Evolutionary conservation across 768 basidiomycete genomes (phyloP).

Genomic region (Fomitopsis serialis): DNA sequence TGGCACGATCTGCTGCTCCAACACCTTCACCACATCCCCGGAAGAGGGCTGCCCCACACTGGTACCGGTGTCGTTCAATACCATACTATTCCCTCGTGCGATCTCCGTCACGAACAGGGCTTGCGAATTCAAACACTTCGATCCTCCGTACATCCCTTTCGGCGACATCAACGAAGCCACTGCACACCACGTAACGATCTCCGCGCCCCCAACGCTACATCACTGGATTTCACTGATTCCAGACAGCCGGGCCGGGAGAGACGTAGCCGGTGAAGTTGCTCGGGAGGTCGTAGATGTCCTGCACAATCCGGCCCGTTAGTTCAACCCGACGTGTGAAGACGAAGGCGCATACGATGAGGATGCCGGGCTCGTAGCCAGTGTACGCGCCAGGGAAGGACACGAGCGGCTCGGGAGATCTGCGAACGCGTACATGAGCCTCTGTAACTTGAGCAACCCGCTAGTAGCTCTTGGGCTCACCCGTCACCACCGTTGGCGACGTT

Average conservation of each 20-base stretch:
- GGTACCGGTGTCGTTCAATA: too few species aligned
- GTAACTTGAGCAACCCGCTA: slow-evolving; percentile 23
- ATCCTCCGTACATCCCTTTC: too few species aligned
- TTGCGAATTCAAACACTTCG: too few species aligned
- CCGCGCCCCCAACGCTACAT: too few species aligned
- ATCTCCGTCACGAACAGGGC: too few species aligned
- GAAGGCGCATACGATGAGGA: background rate
- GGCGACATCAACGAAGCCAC: too few species aligned
- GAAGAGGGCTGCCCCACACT: too few species aligned
- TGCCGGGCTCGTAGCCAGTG: background rate
- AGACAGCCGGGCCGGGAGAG: slow-evolving; percentile 3
- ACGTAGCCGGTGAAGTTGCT: slow-evolving; percentile 19
- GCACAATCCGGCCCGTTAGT: slow-evolving; percentile 1
- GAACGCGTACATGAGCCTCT: too few species aligned
- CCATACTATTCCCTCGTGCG: too few species aligned
- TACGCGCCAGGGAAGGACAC: slow-evolving; percentile 20
- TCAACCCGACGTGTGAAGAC: background rate
- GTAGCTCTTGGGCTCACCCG: slow-evolving; percentile 8
- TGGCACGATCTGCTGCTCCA: too few species aligned
- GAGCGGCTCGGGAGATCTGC: slow-evolving; percentile 1
- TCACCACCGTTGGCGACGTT: slow-evolving; percentile 25
- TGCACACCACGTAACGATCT: too few species aligned
- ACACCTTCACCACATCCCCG: too few species aligned
- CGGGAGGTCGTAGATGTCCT: slow-evolving; percentile 26
- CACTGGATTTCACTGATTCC: background rate